Conservation (phyloP, 768 basidiomycete species). For the Lentinula sp. region DNA sequence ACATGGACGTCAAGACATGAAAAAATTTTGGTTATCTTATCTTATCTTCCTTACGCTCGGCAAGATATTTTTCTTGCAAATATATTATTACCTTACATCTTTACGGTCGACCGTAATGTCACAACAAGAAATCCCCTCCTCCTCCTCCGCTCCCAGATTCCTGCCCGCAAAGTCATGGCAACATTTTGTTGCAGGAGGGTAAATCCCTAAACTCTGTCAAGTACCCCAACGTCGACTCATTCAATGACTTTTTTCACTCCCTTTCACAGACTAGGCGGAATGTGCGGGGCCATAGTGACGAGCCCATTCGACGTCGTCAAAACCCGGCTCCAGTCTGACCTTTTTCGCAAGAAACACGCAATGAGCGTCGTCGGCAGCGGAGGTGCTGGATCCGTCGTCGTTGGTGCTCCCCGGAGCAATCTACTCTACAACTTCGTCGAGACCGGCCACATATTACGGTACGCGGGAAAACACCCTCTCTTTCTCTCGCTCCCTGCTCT, state of each 20-base stretch:
- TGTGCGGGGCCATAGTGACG: conserved; percentile 96
- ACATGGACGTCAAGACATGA: conserved; percentile 26
- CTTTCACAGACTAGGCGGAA: conserved; percentile 83
- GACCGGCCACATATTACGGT: conserved; percentile 88
- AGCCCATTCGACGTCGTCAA: conserved; percentile 98
- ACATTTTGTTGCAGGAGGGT: conserved; percentile 88
- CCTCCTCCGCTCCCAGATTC: conserved; percentile 27
- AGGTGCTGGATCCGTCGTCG: conserved; percentile 28
- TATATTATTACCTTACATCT: no score
- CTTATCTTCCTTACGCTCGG: background rate
- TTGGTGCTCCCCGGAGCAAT: conserved; percentile 37
- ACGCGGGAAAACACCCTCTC: conserved; percentile 15
- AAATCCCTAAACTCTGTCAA: conserved; percentile 6
- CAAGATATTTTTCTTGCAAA: no score
- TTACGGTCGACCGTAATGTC: background rate
- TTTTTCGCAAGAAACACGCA: conserved; percentile 50
- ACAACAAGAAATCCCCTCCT: conserved; percentile 9
- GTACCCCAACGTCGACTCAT: background rate
- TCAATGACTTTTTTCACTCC: background rate
- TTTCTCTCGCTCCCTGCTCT: background rate
- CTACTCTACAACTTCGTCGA: conserved; percentile 92
- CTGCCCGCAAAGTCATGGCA: conserved; percentile 77
- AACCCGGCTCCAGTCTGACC: conserved; percentile 89
- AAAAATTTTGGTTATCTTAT: conserved; percentile 10
- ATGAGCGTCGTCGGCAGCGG: conserved; percentile 33